Evolutionary conservation across 768 basidiomycete genomes (phyloP), one percentile per base, ranked within the genome.

Genomic region (Suillus paluster): DNA sequence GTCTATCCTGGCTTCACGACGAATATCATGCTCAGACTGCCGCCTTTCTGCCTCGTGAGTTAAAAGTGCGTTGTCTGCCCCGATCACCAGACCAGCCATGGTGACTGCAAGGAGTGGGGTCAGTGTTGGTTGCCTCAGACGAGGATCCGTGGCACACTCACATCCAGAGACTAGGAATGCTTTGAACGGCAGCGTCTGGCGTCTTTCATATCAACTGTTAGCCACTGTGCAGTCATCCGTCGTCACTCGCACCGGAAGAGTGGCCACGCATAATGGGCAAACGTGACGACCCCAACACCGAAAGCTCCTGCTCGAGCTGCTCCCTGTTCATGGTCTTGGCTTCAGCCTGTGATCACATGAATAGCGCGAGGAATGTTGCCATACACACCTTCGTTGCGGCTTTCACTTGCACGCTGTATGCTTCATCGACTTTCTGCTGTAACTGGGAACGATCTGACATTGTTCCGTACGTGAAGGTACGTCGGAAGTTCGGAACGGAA

Each of bases 161-260:
- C 92, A 86, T 60, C 85, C 83, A 34, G 87, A 86, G 8, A 93
- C 83, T 5, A 95, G 75, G 71, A 92, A 95, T 1, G 83, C 86
- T 73, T 95, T 95, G 80, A 94, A 86, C 4, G 90, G 84, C 21
- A 92, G 80, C 0, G 91, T 90, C 73, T 94, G 93, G 23, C 89
- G 86, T 64, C 93, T 94, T 64, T 53, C 60, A 38, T 25, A 39
- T 59, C 38, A 33, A 62, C 27, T 36, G 25, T 62, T 34, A 50
- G 27, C 55, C n/a, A 42, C 50, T 36, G 42, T 21, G 25, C 30
- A 19, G 42, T 33, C 50, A 52, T 33, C 23, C 38, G 9, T 19
- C 30, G 50, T 33, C 11, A 66, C 81, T 67, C 54, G 54, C 63
- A 90, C 90, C 87, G 81, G 73, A 93, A 92, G 36, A 79, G 67